These are phyloP conservation scores for Forsythia suspensa DNA, from an alignment of 257 asterid genomes.

Conservation along the genomic window DNA sequence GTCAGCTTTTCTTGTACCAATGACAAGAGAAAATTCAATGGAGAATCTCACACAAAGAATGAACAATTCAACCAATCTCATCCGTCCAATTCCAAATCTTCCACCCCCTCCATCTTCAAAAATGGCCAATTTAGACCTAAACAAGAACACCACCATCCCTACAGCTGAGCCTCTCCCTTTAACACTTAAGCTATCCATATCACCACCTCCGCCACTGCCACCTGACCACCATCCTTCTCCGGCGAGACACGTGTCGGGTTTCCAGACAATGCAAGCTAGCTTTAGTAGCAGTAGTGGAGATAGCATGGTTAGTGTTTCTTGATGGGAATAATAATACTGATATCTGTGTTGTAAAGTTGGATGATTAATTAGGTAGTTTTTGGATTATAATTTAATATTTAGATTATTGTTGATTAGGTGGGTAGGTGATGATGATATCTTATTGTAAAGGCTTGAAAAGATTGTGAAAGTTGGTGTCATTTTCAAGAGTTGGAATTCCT, in stretches of 20 bases:
- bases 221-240: conserved; percentile 40
- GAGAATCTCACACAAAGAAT: conserved; percentile 37
- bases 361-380: conserved; percentile 29
- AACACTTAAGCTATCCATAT: conserved; percentile 57
- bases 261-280: conserved; percentile 60
- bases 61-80: conserved; percentile 53
- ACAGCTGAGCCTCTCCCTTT: conserved; percentile 39
- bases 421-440: conserved; percentile 25
- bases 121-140: conserved; percentile 70
- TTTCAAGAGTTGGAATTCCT: conserved; percentile 25
- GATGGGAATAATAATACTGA: conserved; percentile 42
- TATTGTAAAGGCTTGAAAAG: conserved; percentile 34
- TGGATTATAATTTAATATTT: conserved; percentile 33
- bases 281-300: conserved; percentile 82
- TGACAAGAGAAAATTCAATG: conserved; percentile 26
- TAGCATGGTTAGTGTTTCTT: conserved; percentile 88
- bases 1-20: conserved; percentile 35
- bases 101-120: conserved; percentile 83
- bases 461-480: conserved; percentile 31
- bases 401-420: conserved; percentile 34
- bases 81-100: conserved; percentile 61
- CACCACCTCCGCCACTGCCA: conserved; percentile 28
- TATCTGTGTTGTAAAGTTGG: conserved; percentile 45
- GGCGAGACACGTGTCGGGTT: conserved; percentile 47
- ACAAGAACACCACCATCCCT: conserved; percentile 29